Evolutionary conservation across 2,329 filamentous ascomycete genomes (phyloP).

Genomic region (Botrytis medusae): DNA sequence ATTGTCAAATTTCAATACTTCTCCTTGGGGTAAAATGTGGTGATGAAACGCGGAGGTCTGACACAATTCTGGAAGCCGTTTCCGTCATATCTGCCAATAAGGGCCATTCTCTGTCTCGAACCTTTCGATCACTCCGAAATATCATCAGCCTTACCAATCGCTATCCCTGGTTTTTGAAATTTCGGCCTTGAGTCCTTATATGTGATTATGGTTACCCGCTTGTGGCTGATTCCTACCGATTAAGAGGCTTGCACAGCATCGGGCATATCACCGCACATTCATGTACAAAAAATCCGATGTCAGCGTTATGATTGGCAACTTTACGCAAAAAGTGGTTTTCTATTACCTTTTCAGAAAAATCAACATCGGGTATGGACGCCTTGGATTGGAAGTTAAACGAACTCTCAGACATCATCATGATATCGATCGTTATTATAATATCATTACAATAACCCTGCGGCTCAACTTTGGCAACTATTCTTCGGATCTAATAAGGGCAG

Average conservation of each 20-base stretch:
- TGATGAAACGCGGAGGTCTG: slow-evolving; percentile 19
- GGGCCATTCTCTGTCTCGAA: neutral
- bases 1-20: neutral
- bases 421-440: neutral
- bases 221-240: slow-evolving; percentile 15
- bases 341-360: neutral
- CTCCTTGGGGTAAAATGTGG: neutral
- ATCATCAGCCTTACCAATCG: slow-evolving; percentile 27
- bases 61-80: neutral
- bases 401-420: neutral
- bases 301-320: slow-evolving; percentile 9
- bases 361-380: neutral
- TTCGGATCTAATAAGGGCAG: neutral
- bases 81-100: neutral
- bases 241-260: slow-evolving; percentile 16
- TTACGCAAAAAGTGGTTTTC: slow-evolving; percentile 10
- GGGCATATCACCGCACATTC: neutral
- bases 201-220: neutral
- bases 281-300: slow-evolving; percentile 3
- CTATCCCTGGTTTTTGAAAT: neutral
- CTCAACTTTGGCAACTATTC: neutral
- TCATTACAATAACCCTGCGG: neutral
- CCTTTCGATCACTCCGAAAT: neutral
- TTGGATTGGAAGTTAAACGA: slow-evolving; percentile 21
- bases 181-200: neutral